Percentiles rank a stretch among this genome's conserved stretches.
These are phyloP conservation scores for Colletotrichum godetiae DNA, from an alignment of 2,329 filamentous ascomycete genomes.

Conservation along the genomic window DNA sequence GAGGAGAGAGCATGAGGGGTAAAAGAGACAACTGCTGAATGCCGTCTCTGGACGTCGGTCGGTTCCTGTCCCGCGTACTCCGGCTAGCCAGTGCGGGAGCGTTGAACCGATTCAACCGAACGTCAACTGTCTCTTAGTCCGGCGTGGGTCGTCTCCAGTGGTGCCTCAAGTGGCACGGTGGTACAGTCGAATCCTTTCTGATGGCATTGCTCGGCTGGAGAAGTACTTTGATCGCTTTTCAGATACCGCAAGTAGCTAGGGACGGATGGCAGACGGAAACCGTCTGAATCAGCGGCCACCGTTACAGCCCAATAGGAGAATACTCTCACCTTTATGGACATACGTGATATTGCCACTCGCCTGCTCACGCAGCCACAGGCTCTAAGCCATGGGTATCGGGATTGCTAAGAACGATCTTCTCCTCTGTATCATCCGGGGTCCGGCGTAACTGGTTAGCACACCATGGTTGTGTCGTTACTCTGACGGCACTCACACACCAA, in stretches of 20 bases:
- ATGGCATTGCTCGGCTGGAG: background rate
- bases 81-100: background rate
- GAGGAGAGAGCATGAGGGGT: background rate
- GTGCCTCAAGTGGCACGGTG: background rate
- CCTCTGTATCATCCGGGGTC: too few relatives aligned
- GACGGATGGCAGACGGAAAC: background rate
- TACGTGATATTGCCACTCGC: background rate
- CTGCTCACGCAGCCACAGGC: background rate
- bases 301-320: background rate
- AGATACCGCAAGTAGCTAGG: background rate
- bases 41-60: background rate
- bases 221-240: background rate
- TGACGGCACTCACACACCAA: too few relatives aligned
- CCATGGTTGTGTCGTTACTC: too few relatives aligned
- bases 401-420: background rate
- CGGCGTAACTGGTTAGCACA: too few relatives aligned
- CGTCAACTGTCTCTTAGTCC: background rate
- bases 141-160: background rate
- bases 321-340: background rate
- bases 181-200: background rate
- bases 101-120: background rate
- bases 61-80: background rate
- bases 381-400: background rate
- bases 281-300: background rate
- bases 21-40: constrained; percentile 1